Evolutionary conservation across 768 basidiomycete genomes (phyloP).

Genomic region (Leccinum arenicola): DNA sequence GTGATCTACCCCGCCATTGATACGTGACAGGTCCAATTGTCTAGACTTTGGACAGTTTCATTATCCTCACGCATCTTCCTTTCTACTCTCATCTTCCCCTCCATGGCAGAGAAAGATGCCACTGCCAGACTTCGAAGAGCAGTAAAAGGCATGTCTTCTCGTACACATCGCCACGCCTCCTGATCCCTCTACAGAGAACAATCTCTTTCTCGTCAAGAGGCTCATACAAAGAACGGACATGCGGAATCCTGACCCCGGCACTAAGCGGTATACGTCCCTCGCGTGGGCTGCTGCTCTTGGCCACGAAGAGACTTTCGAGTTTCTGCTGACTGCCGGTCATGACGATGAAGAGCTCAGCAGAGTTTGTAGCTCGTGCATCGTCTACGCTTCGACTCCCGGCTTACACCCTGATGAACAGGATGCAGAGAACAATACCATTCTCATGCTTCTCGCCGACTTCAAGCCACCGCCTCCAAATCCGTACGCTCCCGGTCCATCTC

Average conservation of each 20-base stretch:
- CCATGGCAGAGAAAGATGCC: slow-evolving; percentile 83
- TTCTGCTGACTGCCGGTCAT: slow-evolving; percentile 79
- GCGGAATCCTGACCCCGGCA: slow-evolving; percentile 81
- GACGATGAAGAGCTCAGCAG: slow-evolving; percentile 91
- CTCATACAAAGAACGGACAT: slow-evolving; percentile 84
- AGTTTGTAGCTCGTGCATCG: slow-evolving; percentile 45
- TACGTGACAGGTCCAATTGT: slow-evolving; percentile 23
- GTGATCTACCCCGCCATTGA: slow-evolving; percentile 21
- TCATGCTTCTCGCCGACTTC: slow-evolving; percentile 88
- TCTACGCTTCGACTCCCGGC: slow-evolving; percentile 11
- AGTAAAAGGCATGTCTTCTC: slow-evolving; percentile 58
- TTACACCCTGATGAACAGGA: slow-evolving; percentile 52
- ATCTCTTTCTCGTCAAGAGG: slow-evolving; percentile 87
- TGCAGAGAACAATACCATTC: slow-evolving; percentile 87
- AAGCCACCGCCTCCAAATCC: slow-evolving; percentile 50
- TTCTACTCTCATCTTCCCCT: slow-evolving; percentile 21
- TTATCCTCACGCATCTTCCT: slow-evolving; percentile 23
- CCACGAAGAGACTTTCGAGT: slow-evolving; percentile 92
- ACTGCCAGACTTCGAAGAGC: slow-evolving; percentile 72
- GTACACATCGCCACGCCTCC: not conserved
- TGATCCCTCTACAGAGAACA: slow-evolving; percentile 68
- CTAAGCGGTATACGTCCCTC: slow-evolving; percentile 78
- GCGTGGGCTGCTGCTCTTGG: slow-evolving; percentile 91
- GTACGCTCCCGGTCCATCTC: slow-evolving; percentile 45
- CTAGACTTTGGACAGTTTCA: slow-evolving; percentile 14